A percentile compares a stretch with the other conserved stretches of the same genome.
Conservation (phyloP, 768 basidiomycete species). For the Lactifluus echinatus region DNA sequence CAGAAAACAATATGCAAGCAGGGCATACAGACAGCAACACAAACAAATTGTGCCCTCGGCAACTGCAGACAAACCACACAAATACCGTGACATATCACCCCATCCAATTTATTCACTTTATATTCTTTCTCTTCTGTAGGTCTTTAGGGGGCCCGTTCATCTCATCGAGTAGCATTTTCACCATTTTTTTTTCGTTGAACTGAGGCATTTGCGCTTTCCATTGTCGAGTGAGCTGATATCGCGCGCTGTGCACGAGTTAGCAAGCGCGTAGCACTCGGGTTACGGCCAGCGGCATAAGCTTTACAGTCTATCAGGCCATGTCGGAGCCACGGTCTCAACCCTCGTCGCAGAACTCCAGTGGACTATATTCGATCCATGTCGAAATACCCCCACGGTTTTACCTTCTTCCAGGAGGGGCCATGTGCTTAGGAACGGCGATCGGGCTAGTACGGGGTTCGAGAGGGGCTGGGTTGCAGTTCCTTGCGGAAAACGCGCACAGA, state of each 20-base stretch:
- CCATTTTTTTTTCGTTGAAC: background rate
- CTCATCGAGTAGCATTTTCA: background rate
- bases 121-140: background rate
- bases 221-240: background rate
- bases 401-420: slow-evolving; percentile 50
- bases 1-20: slow-evolving; percentile 54
- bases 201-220: background rate
- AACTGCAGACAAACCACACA: slow-evolving; percentile 5
- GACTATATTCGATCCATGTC: slow-evolving; percentile 28
- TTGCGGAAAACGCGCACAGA: slow-evolving; percentile 90
- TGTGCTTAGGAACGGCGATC: slow-evolving; percentile 54
- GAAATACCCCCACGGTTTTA: slow-evolving; percentile 51
- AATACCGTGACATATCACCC: background rate
- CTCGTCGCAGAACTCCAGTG: slow-evolving; percentile 21
- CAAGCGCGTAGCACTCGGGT: background rate
- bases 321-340: background rate
- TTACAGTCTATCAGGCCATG: background rate
- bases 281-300: background rate
- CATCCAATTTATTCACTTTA: background rate
- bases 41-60: slow-evolving; percentile 26
- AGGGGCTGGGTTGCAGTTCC: slow-evolving; percentile 63
- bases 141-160: background rate
- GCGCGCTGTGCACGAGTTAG: background rate
- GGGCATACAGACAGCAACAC: slow-evolving; percentile 29
- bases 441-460: slow-evolving; percentile 70